Conservation (phyloP, 257 asterid species). For the Scutellaria barbata region DNA sequence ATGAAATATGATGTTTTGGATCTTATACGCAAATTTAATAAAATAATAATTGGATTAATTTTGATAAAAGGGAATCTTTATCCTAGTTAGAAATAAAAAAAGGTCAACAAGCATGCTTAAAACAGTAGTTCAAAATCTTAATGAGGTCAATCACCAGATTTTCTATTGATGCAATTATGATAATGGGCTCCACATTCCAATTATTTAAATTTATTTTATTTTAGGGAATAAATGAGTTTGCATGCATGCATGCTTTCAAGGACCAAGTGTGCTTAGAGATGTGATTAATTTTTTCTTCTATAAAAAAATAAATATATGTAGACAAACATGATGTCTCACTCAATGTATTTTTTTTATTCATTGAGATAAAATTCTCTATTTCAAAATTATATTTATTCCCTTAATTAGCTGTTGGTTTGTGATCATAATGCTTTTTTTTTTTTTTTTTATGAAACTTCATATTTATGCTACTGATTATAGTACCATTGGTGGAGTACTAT, state of each 20-base stretch:
- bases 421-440: too few relatives aligned
- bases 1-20: too few relatives aligned
- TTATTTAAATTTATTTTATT: not conserved
- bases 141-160: conserved; percentile 28
- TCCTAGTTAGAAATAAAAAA: not conserved
- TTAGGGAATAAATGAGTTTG: conserved; percentile 3
- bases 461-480: too few relatives aligned
- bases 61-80: too few relatives aligned
- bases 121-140: conserved; percentile 35
- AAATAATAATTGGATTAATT: too few relatives aligned
- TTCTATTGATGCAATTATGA: conserved; percentile 28
- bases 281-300: conserved; percentile 8
- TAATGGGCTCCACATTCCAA: conserved; percentile 37
- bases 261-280: conserved; percentile 32
- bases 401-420: too few relatives aligned
- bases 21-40: too few relatives aligned
- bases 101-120: conserved; percentile 42
- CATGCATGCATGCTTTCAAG: conserved; percentile 42
- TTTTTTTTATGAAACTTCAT: too few relatives aligned
- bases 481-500: too few relatives aligned
- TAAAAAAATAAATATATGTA: not conserved
- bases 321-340: not conserved
- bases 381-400: too few relatives aligned
- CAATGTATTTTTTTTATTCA: not conserved
- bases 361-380: not conserved